Evolutionary conservation across 441 rosid genomes (phyloP), one percentile per base, ranked within the genome.

Genomic region (Adansonia grandidieri): DNA sequence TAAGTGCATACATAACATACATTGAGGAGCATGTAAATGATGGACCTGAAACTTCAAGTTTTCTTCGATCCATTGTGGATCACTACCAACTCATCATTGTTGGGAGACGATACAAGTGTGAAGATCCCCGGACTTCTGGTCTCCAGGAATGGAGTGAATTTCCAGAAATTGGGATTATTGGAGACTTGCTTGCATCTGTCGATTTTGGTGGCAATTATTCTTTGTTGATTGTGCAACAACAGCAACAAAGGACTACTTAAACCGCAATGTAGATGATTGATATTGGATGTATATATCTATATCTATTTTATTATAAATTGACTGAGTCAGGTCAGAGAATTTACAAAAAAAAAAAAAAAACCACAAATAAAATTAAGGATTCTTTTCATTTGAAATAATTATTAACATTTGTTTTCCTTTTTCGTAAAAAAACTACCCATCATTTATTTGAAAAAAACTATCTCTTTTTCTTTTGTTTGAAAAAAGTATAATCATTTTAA

Each of bases 141-240:
- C 77, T 66, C 14, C 20, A 17, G 5, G 67, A 45, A 9, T 42
- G 20, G 72, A 24, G 40, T 20, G 84, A 78, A 13, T 65, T 77
- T 73, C 79, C 53, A 7, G 80, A 80, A 54, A 75, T 60, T 20
- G 80, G 83, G 42, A 11, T 64, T 5, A 9, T 80, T 1, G 86
- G 84, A 9, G 73, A 80, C 32, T 9, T 71, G 4, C 79, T 80
- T 60, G 61, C 80, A 3, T 69, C 80, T 2, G 9, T 10, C 7
- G 78, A 83, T 51, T 45, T 44, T 60, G 32, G 24, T 13, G 54
- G 62, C n/a, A 71, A 54, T 53, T 45, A 54, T 54, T 74, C 80
- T 17, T 45, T 80, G 10, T 57, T 83, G 75, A 74, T 78, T 48
- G 81, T 80, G 61, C 86, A 83, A 66, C 85, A 82, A 47, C 78